Evolutionary conservation across 192 early-diverging fungal species (phyloP).

Genomic region (Podila epigama): DNA sequence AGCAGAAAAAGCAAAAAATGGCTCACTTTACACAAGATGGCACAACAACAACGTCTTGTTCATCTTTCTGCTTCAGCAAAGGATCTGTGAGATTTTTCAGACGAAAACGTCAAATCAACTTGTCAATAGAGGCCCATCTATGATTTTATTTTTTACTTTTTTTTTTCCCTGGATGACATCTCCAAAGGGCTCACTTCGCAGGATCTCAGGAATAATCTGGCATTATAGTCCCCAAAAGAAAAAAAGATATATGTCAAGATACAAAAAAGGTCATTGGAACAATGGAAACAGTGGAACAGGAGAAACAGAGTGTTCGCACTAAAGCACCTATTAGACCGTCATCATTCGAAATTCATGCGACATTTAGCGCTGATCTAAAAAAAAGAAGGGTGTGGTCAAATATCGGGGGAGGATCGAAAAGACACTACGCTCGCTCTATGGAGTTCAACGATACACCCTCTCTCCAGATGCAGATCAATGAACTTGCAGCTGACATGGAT

Average conservation of each 20-base stretch:
- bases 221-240: no score
- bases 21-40: no score
- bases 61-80: no score
- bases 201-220: no score
- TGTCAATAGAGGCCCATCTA: neutral
- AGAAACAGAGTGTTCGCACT: neutral
- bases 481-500: no score
- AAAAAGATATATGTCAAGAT: no score
- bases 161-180: neutral
- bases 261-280: no score
- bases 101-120: no score
- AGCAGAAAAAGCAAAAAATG: no score
- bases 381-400: no score
- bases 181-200: neutral
- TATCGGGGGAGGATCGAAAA: neutral
- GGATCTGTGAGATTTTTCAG: no score
- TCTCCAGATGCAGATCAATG: neutral
- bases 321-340: neutral
- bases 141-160: neutral
- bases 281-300: slow-evolving; percentile 23
- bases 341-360: neutral
- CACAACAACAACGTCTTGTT: no score
- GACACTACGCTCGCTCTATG: neutral
- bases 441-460: neutral
- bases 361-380: neutral